Conservation (phyloP, 2,329 filamentous ascomycete species). For the Leptodontidium sp. region DNA sequence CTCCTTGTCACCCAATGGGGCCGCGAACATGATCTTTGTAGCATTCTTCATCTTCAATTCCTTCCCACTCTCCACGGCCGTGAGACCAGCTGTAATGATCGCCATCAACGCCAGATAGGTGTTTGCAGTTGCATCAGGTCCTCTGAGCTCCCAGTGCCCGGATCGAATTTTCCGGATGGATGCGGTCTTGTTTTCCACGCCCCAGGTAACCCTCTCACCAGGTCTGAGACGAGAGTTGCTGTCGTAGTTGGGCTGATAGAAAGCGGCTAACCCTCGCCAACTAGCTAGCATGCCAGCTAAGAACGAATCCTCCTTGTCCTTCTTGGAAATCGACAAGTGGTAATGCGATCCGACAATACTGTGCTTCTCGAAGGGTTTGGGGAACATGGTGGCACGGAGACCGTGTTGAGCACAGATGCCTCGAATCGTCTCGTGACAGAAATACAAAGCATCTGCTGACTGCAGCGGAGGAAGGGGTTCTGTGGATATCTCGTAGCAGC, state of each 20-base stretch:
- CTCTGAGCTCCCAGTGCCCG: slow-evolving; percentile 80
- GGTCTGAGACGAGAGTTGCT: slow-evolving; percentile 75
- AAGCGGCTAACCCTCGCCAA: slow-evolving; percentile 69
- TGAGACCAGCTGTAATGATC: slow-evolving; percentile 64
- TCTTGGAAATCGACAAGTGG: slow-evolving; percentile 69
- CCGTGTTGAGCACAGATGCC: slow-evolving; percentile 68
- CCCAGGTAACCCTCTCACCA: slow-evolving; percentile 80
- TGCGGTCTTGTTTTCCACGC: slow-evolving; percentile 78
- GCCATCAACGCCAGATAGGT: slow-evolving; percentile 73
- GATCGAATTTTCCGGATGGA: slow-evolving; percentile 71
- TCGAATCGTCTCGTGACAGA: slow-evolving; percentile 73
- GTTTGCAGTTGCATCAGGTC: slow-evolving; percentile 80
- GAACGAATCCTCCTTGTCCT: slow-evolving; percentile 65
- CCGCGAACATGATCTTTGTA: slow-evolving; percentile 56
- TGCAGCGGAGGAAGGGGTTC: slow-evolving; percentile 67
- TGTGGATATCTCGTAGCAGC: slow-evolving; percentile 80
- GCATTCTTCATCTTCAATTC: slow-evolving; percentile 60
- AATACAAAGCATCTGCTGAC: slow-evolving; percentile 75
- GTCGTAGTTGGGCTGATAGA: slow-evolving; percentile 69
- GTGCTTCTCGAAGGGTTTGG: slow-evolving; percentile 66
- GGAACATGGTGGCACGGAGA: slow-evolving; percentile 74
- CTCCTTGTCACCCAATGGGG: slow-evolving; percentile 53
- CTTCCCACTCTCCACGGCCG: slow-evolving; percentile 57
- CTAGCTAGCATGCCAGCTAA: slow-evolving; percentile 75
- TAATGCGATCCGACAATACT: slow-evolving; percentile 74